Evolutionary conservation across 208 protist genomes (phyloP), one percentile per base, ranked within the genome.

Genomic region (Histomonas meleagridis): DNA sequence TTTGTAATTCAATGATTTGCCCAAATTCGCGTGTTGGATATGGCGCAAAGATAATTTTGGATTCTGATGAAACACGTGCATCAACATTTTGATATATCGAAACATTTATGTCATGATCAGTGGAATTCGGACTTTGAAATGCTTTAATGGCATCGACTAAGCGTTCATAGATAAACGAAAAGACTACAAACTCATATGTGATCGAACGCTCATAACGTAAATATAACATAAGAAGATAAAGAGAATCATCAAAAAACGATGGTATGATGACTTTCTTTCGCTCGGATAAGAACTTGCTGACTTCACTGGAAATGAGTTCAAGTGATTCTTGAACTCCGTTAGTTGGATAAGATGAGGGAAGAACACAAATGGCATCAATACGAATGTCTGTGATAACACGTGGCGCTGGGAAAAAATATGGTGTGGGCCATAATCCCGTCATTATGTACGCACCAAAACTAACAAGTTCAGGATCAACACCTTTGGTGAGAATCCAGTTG

Each of bases 401-500:
- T 32, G 76, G 76, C 21, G 23, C 46, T 16, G 76, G 21, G 14
- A 38, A n/a, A 38, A n/a, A 16, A 51, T 32, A 0, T 9, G 76
- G 46, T 72, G 65, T 43, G 0, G 65, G 9, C 32, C 40, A 43
- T 32, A 55, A 86, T 38, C 76, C 76, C 26, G 76, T 86, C 32
- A 86, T 28, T 16, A 86, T 5, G 38, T 55, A 86, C 10, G 76
- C 76, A 40, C 46, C 55, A 48, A 86, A 86, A 55, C 10, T 21
- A 7, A 86, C 76, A 5, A 86, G 16, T 57, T 86, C 76, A 53
- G 76, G 46, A 55, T 86, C 76, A 51, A 7, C 18, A 46, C 46
- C 46, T n/a, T 86, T 86, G 32, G 76, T 86, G 7, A 86, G 51
- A 48, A 86, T 7, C 76, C 76, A 86, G 38, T 86, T 86, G 76